A percentile compares a stretch with the other conserved stretches of the same genome.
phyloP scores from a whole-genome alignment of 2,329 filamentous ascomycete species.

The Talaromyces amestolkiae region DNA sequence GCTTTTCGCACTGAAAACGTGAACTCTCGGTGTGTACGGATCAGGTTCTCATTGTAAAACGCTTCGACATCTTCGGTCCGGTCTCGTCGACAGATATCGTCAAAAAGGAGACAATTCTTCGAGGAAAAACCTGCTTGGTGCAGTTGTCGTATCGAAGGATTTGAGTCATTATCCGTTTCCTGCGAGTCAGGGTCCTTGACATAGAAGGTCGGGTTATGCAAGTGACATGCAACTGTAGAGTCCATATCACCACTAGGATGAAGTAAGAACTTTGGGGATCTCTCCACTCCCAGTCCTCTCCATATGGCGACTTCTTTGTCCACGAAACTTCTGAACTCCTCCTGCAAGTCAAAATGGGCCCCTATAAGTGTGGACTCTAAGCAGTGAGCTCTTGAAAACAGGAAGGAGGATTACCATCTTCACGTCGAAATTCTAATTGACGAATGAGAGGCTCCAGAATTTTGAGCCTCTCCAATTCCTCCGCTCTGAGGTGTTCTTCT shows the following conservation, averaged over 20 bases:
- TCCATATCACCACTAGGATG: not conserved
- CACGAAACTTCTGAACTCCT: not conserved
- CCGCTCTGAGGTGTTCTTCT: not conserved
- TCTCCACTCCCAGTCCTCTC: not conserved
- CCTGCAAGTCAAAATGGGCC: not conserved
- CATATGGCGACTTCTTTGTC: not conserved
- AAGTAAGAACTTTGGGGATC: not conserved
- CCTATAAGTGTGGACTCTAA: not conserved
- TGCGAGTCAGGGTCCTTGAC: not conserved
- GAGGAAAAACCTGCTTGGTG: not conserved
- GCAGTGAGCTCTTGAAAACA: not conserved
- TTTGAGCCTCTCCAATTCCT: no score
- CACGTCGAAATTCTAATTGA: not conserved
- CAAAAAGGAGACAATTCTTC: not conserved
- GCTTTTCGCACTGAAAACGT: not conserved
- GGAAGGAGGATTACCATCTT: not conserved
- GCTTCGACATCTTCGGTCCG: not conserved
- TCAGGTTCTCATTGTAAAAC: not conserved
- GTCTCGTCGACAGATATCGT: not conserved
- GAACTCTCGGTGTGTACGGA: not conserved
- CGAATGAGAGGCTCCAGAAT: not conserved
- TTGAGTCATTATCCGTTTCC: not conserved
- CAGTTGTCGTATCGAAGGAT: not conserved
- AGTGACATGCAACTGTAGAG: not conserved
- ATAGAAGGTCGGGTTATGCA: not conserved